Conservation (phyloP, 192 early-diverging fungal genomes). For the Allomyces macrogynus region DNA sequence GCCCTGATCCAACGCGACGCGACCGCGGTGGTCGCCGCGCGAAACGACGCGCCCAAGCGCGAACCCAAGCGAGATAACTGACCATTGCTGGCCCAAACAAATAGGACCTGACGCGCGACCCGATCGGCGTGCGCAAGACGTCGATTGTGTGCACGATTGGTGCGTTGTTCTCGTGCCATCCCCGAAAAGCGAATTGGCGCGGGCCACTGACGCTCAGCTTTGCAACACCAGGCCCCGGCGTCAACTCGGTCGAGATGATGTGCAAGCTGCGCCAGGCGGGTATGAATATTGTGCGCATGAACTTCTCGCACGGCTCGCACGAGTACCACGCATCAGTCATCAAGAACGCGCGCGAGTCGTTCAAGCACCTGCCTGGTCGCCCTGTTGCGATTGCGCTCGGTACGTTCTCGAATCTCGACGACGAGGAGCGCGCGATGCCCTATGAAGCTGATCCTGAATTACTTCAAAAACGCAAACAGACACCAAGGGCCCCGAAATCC, state of each 20-base stretch:
- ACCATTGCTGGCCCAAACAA: no score
- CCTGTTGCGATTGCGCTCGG: slow-evolving; percentile 48
- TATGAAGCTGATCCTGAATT: no score
- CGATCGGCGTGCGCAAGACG: slow-evolving; percentile 41
- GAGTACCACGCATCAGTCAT: slow-evolving; percentile 4
- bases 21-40: no score
- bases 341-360: slow-evolving; percentile 7
- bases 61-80: no score
- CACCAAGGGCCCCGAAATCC: slow-evolving; percentile 76
- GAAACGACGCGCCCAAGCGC: no score
- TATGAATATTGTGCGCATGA: slow-evolving; percentile 69
- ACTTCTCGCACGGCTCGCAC: slow-evolving; percentile 49
- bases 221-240: slow-evolving; percentile 24
- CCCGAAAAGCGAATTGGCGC: no score
- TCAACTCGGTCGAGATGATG: slow-evolving; percentile 51
- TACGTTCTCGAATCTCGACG: no score
- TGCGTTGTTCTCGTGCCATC: no score
- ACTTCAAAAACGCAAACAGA: slow-evolving; percentile 3
- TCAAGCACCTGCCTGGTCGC: slow-evolving; percentile 18
- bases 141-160: slow-evolving; percentile 69
- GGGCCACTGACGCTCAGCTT: no score
- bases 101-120: slow-evolving; percentile 24
- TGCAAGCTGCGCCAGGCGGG: slow-evolving; percentile 44
- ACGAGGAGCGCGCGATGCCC: no score
- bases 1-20: no score